These are phyloP conservation scores for Adiantum capillusveneris DNA, from an alignment of 75 land plant genomes.

Conservation along the genomic window DNA sequence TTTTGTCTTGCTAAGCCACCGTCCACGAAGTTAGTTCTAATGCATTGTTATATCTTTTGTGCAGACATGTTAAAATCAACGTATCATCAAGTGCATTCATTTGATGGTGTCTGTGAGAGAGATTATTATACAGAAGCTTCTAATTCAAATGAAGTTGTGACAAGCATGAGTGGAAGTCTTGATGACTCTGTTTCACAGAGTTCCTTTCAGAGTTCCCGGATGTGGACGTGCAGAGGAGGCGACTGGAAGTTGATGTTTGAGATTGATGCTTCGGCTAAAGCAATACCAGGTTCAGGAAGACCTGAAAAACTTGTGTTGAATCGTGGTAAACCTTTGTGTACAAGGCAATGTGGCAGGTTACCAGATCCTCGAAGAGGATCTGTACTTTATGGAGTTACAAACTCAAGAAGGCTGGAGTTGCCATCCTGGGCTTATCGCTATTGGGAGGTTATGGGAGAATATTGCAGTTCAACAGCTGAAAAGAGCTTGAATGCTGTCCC, in stretches of 20 bases:
- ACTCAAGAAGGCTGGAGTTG: conserved; percentile 51
- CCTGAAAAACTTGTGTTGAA: conserved; percentile 61
- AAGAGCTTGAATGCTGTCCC: conserved; percentile 7
- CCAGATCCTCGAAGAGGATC: conserved; percentile 82
- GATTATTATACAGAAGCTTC: too few relatives aligned
- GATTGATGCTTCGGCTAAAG: conserved; percentile 22
- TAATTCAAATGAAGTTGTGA: too few relatives aligned
- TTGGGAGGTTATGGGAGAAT: conserved; percentile 24
- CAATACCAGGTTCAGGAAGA: conserved; percentile 26
- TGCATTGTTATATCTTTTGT: too few relatives aligned
- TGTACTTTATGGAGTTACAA: conserved; percentile 33
- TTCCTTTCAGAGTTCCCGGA: conserved; percentile 33
- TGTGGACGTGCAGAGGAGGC: conserved; percentile 82
- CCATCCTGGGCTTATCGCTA: conserved; percentile 75
- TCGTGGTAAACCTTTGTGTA: conserved; percentile 79
- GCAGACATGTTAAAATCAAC: too few relatives aligned
- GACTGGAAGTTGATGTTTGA: conserved; percentile 71
- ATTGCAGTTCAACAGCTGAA: background rate
- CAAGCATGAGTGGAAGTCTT: too few relatives aligned
- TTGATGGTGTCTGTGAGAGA: too few relatives aligned
- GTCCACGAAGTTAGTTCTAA: too few relatives aligned
- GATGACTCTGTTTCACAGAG: background rate
- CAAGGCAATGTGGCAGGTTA: conserved; percentile 40
- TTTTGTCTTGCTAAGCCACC: too few relatives aligned
- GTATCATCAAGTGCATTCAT: too few relatives aligned